Evolutionary conservation across 805 yeast species (phyloP).

Genomic region (Saturnispora mendoncae): DNA sequence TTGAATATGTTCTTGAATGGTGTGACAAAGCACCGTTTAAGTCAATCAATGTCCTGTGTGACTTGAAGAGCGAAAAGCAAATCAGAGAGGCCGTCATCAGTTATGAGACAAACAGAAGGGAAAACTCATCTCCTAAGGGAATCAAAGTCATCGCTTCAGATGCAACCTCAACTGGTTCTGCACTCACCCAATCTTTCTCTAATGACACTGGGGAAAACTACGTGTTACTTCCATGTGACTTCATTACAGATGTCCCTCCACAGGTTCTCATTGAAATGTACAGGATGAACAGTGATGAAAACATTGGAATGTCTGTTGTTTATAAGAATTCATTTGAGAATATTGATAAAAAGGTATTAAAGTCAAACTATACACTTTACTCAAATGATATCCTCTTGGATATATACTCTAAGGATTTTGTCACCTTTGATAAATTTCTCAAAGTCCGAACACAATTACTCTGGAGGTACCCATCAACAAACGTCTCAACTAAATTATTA

Average conservation of each 20-base stretch:
- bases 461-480: slow-evolving; percentile 78
- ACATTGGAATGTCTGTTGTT: slow-evolving; percentile 67
- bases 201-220: slow-evolving; percentile 35
- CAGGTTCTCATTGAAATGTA: slow-evolving; percentile 78
- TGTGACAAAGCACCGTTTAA: slow-evolving; percentile 79
- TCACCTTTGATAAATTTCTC: slow-evolving; percentile 62
- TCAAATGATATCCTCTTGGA: slow-evolving; percentile 56
- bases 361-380: slow-evolving; percentile 60
- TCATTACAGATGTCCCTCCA: slow-evolving; percentile 87
- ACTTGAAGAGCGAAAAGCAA: slow-evolving; percentile 36
- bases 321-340: slow-evolving; percentile 68
- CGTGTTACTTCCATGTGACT: slow-evolving; percentile 89
- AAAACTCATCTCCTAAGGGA: slow-evolving; percentile 21
- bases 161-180: slow-evolving; percentile 53
- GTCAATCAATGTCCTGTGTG: slow-evolving; percentile 52
- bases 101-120: slow-evolving; percentile 36
- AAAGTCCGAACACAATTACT: slow-evolving; percentile 77
- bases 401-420: slow-evolving; percentile 56
- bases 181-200: slow-evolving; percentile 30
- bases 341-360: slow-evolving; percentile 67
- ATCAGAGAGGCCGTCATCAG: slow-evolving; percentile 41
- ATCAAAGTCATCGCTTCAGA: slow-evolving; percentile 37
- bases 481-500: slow-evolving; percentile 66
- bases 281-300: slow-evolving; percentile 58
- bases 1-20: slow-evolving; percentile 85